These are phyloP conservation scores for Metschnikowia lochheadii DNA, from an alignment of 805 yeast genomes.

Conservation along the genomic window DNA sequence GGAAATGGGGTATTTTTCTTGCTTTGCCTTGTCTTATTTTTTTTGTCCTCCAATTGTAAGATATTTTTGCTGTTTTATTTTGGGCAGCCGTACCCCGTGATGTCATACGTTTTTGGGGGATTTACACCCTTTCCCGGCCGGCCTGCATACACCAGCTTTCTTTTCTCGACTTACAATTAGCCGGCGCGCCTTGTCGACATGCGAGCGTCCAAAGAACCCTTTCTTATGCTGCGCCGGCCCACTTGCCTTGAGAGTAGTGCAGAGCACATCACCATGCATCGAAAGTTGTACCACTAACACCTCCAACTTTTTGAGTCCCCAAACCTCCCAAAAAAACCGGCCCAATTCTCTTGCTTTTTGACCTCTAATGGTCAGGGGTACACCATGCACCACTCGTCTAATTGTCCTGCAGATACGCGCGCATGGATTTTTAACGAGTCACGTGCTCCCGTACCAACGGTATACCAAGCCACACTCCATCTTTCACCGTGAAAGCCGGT, in stretches of 20 bases:
- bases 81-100: too few species aligned
- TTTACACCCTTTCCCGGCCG: not conserved
- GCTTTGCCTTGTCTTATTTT: too few species aligned
- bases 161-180: not conserved
- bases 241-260: not conserved
- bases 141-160: not conserved
- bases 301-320: too few species aligned
- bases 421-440: not conserved
- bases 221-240: not conserved
- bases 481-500: too few species aligned
- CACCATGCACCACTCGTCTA: slow-evolving; percentile 2
- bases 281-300: too few species aligned
- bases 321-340: too few species aligned
- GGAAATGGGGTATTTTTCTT: too few species aligned
- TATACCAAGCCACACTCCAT: not conserved
- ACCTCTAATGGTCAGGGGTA: not conserved
- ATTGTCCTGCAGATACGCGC: not conserved
- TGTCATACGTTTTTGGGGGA: not conserved
- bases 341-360: too few species aligned
- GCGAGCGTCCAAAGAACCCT: not conserved
- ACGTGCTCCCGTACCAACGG: not conserved
- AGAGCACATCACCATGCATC: too few species aligned
- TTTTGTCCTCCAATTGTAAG: not conserved
- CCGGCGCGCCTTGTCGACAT: slow-evolving; percentile 3
- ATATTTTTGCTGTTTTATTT: not conserved